Evolutionary conservation across 768 basidiomycete species (phyloP).

Genomic region (Pseudohyphozyma bogoriensis): DNA sequence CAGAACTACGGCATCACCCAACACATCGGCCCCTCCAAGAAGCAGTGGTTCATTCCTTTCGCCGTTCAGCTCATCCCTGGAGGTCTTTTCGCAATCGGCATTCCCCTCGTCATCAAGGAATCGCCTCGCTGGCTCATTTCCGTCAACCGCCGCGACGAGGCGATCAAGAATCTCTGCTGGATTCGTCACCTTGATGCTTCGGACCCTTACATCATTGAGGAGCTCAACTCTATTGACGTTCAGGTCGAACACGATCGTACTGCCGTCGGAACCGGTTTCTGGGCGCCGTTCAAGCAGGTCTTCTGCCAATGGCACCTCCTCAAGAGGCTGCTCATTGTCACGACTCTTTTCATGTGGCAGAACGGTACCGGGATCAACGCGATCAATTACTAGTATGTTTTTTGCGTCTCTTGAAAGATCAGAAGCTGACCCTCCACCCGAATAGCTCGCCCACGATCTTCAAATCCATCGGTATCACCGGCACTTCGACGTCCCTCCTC

Average conservation of each 20-base stretch:
- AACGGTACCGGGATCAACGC: constrained; percentile 42
- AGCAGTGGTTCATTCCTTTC: constrained; percentile 36
- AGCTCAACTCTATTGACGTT: constrained; percentile 23
- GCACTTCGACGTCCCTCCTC: constrained; percentile 25
- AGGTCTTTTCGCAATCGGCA: constrained; percentile 33
- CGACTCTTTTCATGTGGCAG: constrained; percentile 44
- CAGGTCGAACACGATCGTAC: constrained; percentile 24
- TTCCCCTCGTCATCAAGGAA: constrained; percentile 31
- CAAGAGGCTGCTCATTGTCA: constrained; percentile 40
- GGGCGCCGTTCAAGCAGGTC: constrained; percentile 20
- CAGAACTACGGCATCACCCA: constrained; percentile 28
- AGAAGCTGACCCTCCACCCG: too few species aligned
- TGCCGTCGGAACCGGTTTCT: constrained; percentile 22
- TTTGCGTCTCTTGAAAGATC: too few species aligned
- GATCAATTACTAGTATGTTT: constrained; percentile 39
- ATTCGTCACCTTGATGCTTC: constrained; percentile 34
- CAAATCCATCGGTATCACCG: constrained; percentile 37
- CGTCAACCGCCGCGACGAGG: constrained; percentile 31
- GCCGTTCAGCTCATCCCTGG: constrained; percentile 36
- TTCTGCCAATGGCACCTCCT: constrained; percentile 21
- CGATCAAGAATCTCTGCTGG: constrained; percentile 33
- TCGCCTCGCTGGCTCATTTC: constrained; percentile 37
- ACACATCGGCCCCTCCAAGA: constrained; percentile 38
- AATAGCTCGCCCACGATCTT: constrained; percentile 46
- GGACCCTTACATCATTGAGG: constrained; percentile 16